Conservation (phyloP, 805 yeast species). For the Lipomyces orientalis region DNA sequence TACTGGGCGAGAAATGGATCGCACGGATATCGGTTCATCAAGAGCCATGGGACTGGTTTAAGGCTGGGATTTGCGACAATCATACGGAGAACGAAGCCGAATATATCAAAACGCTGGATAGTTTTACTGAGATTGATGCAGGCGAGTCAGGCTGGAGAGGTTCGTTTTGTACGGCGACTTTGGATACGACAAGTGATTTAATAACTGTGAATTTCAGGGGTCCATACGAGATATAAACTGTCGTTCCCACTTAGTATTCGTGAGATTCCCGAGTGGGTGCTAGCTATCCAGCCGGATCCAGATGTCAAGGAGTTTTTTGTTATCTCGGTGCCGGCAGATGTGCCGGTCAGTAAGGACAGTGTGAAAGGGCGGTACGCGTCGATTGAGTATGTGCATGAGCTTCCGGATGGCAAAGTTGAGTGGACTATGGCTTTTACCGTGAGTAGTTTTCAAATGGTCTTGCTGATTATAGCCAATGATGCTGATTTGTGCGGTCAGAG, state of each 20-base stretch:
- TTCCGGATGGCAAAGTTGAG: slow-evolving; percentile 39
- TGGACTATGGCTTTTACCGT: slow-evolving; percentile 51
- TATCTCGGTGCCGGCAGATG: slow-evolving; percentile 47
- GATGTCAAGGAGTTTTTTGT: slow-evolving; percentile 44
- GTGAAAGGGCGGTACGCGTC: slow-evolving; percentile 47
- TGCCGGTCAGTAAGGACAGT: slow-evolving; percentile 29
- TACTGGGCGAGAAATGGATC: slow-evolving; percentile 46
- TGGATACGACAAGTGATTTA: not conserved
- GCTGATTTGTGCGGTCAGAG: slow-evolving; percentile 35
- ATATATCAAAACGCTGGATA: slow-evolving; percentile 46
- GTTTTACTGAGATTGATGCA: slow-evolving; percentile 39
- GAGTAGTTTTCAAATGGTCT: slow-evolving; percentile 8
- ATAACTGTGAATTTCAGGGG: slow-evolving; percentile 1
- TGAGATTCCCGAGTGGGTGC: slow-evolving; percentile 48
- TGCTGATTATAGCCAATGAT: not conserved
- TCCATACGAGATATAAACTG: slow-evolving; percentile 42
- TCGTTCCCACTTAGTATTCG: slow-evolving; percentile 46
- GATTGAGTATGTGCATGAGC: slow-evolving; percentile 44
- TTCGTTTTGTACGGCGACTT: slow-evolving; percentile 8
- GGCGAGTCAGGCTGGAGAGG: slow-evolving; percentile 33
- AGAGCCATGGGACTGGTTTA: slow-evolving; percentile 43
- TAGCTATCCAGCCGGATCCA: slow-evolving; percentile 42
- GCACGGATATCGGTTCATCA: slow-evolving; percentile 47
- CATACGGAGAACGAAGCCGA: slow-evolving; percentile 50
- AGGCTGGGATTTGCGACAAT: slow-evolving; percentile 43